Evolutionary conservation across 371 early-diverging fungal species (phyloP), one percentile per base, ranked within the genome.

Genomic region (Haplosporangium sp.): DNA sequence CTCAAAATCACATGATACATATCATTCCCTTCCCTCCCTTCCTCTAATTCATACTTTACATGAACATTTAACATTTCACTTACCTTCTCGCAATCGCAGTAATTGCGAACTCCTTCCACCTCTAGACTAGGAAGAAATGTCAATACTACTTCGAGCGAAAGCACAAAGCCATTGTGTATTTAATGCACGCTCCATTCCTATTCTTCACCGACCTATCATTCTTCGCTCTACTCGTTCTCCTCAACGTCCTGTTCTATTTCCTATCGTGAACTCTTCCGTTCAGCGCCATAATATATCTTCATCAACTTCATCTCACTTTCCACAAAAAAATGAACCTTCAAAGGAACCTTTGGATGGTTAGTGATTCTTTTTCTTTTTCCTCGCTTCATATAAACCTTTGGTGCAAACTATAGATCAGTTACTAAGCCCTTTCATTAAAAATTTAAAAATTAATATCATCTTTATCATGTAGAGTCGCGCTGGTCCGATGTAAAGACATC

Each of bases 401-500:
- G 27, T 27, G 27, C 27, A 27, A 27, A 27, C 27, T 27, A 1
- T 27, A 27, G 27, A 27, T 27, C 27, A 27, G 27, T 27, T 27
- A 27, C 27, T 27, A 27, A 27, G 27, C 27, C 27, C 27, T 27
- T 27, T 63, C 3, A 3, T 38, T 58, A 35, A 58, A 35, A 61
- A 44, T 20, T 19, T 42, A 42, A 44, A 19, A 44, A 3, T 56
- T 10, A 2, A n/a, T 17, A 27, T 27, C 27, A 27, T 27, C 27
- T 27, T 27, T 27, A 27, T 27, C 27, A 27, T 38, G 3, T 34
- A 81, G 81, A 75, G 42, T 65, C 81, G 47, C 71, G 81, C 3
- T 81, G 81, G 81, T 61, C 65, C 1, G 81, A 81, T 34, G 35
- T 78, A 38, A 78, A 69, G 50, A 47, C 64, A 0, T 78, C 78